Evolutionary conservation across 805 yeast species (phyloP).

Genomic region (Spathaspora hagerdaliae): DNA sequence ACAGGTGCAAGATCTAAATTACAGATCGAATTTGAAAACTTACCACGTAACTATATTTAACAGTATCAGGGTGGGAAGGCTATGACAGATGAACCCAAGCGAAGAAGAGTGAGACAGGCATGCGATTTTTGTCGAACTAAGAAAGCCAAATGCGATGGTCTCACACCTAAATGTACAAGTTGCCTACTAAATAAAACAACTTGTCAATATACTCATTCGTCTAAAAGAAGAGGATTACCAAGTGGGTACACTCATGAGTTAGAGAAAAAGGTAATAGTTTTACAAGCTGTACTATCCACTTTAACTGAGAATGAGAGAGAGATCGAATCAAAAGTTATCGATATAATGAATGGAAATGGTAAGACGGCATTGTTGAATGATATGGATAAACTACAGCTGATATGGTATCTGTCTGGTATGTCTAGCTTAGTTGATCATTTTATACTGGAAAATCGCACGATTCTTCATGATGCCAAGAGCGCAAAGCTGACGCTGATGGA

Average conservation of each 20-base stretch:
- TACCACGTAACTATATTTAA: no score
- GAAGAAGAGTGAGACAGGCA: conserved; percentile 20
- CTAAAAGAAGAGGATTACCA: conserved; percentile 18
- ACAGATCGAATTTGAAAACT: no score
- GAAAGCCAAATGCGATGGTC: conserved; percentile 23
- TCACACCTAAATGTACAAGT: conserved; percentile 15
- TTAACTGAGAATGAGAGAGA: neutral
- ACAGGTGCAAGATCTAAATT: no score
- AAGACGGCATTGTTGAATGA: neutral
- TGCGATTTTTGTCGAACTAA: conserved; percentile 19
- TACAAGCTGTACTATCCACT: conserved; percentile 12
- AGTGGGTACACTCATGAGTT: conserved; percentile 18
- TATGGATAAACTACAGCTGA: conserved; percentile 2
- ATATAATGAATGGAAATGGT: neutral
- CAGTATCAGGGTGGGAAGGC: no score
- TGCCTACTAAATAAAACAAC: conserved; percentile 10
- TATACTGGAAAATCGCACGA: conserved; percentile 5
- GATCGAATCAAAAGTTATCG: neutral
- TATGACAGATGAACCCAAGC: conserved; percentile 2
- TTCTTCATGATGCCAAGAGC: conserved; percentile 1
- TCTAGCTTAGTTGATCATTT: conserved; percentile 9
- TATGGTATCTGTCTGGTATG: neutral
- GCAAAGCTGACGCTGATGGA: neutral
- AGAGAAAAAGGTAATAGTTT: conserved; percentile 14
- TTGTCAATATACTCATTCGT: conserved; percentile 14